These are phyloP conservation scores for Ilex aquifolium DNA, from an alignment of 257 asterid genomes.

Conservation along the genomic window DNA sequence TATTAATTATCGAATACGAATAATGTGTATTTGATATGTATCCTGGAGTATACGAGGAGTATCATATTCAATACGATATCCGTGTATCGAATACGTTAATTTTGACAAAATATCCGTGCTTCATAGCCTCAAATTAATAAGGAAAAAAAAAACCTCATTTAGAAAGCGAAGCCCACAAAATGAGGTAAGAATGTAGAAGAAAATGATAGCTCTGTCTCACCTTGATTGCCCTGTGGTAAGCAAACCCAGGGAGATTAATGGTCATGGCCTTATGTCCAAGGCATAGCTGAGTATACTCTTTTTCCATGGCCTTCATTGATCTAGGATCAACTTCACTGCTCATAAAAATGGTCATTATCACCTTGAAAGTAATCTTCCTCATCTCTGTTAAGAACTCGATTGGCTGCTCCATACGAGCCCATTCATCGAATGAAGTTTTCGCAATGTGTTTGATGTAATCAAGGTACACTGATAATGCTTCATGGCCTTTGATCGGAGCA, in stretches of 20 bases:
- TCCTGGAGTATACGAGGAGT: too few species aligned
- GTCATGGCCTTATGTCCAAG: constrained; percentile 14
- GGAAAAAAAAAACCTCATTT: too few species aligned
- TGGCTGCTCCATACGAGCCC: neutral
- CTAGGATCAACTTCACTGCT: constrained; percentile 6
- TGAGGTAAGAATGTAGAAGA: neutral
- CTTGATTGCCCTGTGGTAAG: constrained; percentile 18
- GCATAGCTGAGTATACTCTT: constrained; percentile 2
- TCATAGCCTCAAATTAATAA: too few species aligned
- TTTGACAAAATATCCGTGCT: too few species aligned
- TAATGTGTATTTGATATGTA: too few species aligned
- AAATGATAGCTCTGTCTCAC: neutral
- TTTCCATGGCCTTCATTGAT: constrained; percentile 1
- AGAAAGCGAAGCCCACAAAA: too few species aligned
- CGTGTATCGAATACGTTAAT: too few species aligned
- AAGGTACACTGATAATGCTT: constrained; percentile 10
- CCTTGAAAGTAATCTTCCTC: constrained; percentile 11
- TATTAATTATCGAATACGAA: too few species aligned
- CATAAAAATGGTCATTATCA: constrained; percentile 9
- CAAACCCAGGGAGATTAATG: constrained; percentile 17
- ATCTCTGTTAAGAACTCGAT: constrained; percentile 18
- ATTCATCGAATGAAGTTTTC: constrained; percentile 2
- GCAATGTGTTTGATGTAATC: constrained; percentile 9
- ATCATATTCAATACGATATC: too few species aligned
- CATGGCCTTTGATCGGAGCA: constrained; percentile 4